These are phyloP conservation scores for Cylindrodendrum hubeiense DNA, from an alignment of 2,329 filamentous ascomycete species.

Conservation along the genomic window DNA sequence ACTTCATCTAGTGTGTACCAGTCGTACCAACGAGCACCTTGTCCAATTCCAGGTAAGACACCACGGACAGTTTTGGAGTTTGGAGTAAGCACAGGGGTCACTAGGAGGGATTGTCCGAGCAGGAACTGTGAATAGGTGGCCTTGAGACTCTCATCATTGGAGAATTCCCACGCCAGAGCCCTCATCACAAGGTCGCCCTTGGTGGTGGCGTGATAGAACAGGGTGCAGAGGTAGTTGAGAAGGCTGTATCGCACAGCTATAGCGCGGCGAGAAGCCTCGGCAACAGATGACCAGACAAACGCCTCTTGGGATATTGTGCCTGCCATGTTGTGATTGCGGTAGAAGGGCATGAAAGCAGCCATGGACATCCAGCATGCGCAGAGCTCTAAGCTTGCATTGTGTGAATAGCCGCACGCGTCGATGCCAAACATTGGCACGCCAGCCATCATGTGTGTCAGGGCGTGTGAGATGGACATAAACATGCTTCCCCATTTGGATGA, in stretches of 20 bases:
- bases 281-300: neutral
- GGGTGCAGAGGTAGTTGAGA: constrained; percentile 25
- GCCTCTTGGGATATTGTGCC: constrained; percentile 2
- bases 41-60: neutral
- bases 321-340: constrained; percentile 7
- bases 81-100: neutral
- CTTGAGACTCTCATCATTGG: neutral
- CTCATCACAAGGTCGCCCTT: constrained; percentile 21
- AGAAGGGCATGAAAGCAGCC: constrained; percentile 4
- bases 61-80: constrained; percentile 1
- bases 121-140: neutral
- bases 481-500: constrained; percentile 25
- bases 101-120: neutral
- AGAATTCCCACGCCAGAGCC: constrained; percentile 7
- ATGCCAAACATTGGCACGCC: constrained; percentile 3
- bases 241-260: constrained; percentile 21
- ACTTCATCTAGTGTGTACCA: neutral
- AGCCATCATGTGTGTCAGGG: neutral
- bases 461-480: constrained; percentile 16
- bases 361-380: constrained; percentile 6
- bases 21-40: constrained; percentile 1
- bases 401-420: constrained; percentile 3
- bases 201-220: constrained; percentile 17
- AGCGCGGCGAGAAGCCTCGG: constrained; percentile 13
- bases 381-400: neutral